Conservation (phyloP, 106 monocot genomes). For the Dioscorea dumetorum region DNA sequence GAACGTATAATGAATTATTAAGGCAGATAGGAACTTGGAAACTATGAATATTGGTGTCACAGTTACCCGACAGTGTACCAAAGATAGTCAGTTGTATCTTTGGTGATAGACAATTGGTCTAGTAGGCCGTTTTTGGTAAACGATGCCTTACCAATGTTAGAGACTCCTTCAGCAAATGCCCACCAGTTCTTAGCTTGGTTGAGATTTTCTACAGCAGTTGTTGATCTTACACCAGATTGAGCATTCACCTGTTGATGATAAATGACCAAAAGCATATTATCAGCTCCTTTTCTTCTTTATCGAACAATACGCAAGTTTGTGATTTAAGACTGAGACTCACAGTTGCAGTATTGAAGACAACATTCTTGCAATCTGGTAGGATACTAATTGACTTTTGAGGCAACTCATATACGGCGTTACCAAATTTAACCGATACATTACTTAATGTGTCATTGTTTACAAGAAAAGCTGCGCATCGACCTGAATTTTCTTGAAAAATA, state of each 20-base stretch:
- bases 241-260: slow-evolving; percentile 38
- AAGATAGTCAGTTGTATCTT: slow-evolving; percentile 85
- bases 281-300: too few relatives aligned
- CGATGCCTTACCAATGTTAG: slow-evolving; percentile 8
- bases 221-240: slow-evolving; percentile 43
- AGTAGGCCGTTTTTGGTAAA: slow-evolving; percentile 26
- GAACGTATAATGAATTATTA: not conserved
- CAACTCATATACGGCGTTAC: slow-evolving; percentile 31
- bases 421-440: slow-evolving; percentile 33
- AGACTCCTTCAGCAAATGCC: slow-evolving; percentile 40
- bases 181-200: slow-evolving; percentile 38
- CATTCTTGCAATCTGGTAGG: slow-evolving; percentile 53
- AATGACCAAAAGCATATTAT: not conserved
- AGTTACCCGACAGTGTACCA: slow-evolving; percentile 76
- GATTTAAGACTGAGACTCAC: too few relatives aligned
- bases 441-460: slow-evolving; percentile 38
- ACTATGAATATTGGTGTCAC: too few relatives aligned
- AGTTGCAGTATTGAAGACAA: slow-evolving; percentile 60
- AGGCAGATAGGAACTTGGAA: not conserved
- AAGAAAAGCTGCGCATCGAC: slow-evolving; percentile 70
- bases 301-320: too few relatives aligned
- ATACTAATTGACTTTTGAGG: slow-evolving; percentile 65
- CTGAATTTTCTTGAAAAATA: slow-evolving; percentile 46
- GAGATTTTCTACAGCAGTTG: slow-evolving; percentile 17
- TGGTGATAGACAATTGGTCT: slow-evolving; percentile 66